Conservation (phyloP, 257 asterid species). For the Coffea eugenioides region DNA sequence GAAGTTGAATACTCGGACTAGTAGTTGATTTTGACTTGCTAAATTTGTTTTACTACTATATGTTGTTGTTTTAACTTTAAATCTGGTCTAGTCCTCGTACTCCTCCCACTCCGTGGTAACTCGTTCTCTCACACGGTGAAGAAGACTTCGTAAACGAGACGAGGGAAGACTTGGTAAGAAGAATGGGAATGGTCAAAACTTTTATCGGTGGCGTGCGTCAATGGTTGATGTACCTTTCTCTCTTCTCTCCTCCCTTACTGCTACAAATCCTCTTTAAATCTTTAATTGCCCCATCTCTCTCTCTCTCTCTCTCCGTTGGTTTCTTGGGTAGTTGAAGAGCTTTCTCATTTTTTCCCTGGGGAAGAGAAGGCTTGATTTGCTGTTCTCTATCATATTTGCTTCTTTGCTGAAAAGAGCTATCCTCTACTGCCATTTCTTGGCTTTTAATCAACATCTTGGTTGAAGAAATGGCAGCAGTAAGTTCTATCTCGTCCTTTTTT, state of each 20-base stretch:
- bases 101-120: background rate
- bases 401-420: background rate
- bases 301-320: background rate
- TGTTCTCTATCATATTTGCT: background rate
- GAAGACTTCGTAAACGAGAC: constrained; percentile 7
- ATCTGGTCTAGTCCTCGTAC: background rate
- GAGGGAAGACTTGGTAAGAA: constrained; percentile 10
- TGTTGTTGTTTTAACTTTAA: background rate
- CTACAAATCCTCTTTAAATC: background rate
- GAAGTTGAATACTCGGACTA: background rate
- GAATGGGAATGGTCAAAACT: constrained; percentile 31
- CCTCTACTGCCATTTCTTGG: background rate
- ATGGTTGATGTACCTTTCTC: constrained; percentile 26
- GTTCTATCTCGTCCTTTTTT: constrained; percentile 3
- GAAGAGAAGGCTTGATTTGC: background rate
- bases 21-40: background rate
- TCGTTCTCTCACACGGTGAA: background rate
- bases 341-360: background rate
- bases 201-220: constrained; percentile 29
- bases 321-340: background rate
- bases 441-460: background rate
- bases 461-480: constrained; percentile 22
- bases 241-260: background rate
- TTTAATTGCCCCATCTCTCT: background rate
- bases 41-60: background rate